phyloP scores from a whole-genome alignment of 495 filamentous ascomycete genomes.

The Cladorrhinum samala region DNA sequence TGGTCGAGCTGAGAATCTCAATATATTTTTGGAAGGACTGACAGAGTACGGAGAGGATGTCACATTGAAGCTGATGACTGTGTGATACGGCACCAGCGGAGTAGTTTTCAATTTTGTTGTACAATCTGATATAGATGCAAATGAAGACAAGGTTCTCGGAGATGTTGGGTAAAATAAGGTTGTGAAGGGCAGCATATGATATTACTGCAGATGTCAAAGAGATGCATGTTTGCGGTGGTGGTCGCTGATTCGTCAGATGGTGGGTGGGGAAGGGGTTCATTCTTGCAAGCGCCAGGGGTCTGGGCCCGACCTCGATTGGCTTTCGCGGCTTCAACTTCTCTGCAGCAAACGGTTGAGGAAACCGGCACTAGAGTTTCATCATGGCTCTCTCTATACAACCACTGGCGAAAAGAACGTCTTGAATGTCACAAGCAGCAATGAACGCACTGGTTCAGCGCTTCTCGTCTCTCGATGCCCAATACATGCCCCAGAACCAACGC shows the following conservation, averaged over 20 bases:
- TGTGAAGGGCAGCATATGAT: no score
- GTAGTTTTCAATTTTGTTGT: no score
- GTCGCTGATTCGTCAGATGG: not conserved
- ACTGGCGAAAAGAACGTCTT: not conserved
- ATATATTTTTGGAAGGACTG: no score
- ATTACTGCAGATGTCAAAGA: not conserved
- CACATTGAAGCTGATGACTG: no score
- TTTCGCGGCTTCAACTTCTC: not conserved
- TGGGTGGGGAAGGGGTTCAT: not conserved
- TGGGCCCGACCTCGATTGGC: not conserved
- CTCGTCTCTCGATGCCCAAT: no score
- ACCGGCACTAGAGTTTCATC: not conserved
- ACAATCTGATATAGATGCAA: no score
- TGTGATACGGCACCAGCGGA: no score
- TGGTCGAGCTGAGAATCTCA: no score
- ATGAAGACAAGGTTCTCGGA: no score
- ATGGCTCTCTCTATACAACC: not conserved
- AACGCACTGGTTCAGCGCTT: not conserved
- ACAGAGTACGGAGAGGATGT: no score
- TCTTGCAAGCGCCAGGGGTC: not conserved
- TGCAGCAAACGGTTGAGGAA: not conserved
- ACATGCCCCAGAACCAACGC: not conserved
- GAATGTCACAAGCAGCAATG: not conserved
- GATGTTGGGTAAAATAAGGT: no score
- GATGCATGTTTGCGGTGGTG: not conserved